A percentile compares a stretch with the other conserved stretches of the same genome.
phyloP scores from a whole-genome alignment of 1,139 yeast genomes.

The Meyerozyma sp. region DNA sequence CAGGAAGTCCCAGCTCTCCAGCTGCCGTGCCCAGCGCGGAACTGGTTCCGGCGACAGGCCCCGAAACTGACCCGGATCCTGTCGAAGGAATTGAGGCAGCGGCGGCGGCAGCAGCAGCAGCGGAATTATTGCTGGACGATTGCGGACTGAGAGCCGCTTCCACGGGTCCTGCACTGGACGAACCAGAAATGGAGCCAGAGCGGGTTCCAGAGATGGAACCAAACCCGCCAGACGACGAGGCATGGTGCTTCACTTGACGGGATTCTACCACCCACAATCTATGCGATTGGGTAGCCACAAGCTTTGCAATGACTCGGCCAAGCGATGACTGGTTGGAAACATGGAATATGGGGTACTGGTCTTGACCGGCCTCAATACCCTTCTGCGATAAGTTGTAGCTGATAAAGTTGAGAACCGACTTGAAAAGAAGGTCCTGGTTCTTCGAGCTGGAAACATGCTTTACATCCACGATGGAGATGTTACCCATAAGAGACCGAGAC shows the following conservation, averaged over 20 bases:
- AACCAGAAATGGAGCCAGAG: background rate
- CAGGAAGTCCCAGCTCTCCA: slow-evolving; percentile 39
- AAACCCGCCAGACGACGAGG: slow-evolving; percentile 3
- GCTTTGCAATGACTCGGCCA: slow-evolving; percentile 86
- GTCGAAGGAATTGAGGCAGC: background rate
- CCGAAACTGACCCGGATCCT: background rate
- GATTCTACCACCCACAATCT: slow-evolving; percentile 89
- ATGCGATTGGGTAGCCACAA: slow-evolving; percentile 92
- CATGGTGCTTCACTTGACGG: slow-evolving; percentile 10
- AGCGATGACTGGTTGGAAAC: slow-evolving; percentile 74
- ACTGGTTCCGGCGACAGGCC: background rate
- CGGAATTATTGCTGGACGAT: background rate
- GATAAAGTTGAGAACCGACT: slow-evolving; percentile 81
- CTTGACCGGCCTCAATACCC: slow-evolving; percentile 92
- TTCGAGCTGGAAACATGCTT: slow-evolving; percentile 80
- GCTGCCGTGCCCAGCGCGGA: slow-evolving; percentile 4
- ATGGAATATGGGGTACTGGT: slow-evolving; percentile 94
- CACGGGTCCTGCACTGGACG: background rate
- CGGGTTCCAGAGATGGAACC: background rate
- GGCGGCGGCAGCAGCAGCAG: background rate
- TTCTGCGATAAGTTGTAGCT: slow-evolving; percentile 81
- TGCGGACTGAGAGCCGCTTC: background rate
- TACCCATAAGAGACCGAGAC: slow-evolving; percentile 71
- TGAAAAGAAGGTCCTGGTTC: slow-evolving; percentile 73
- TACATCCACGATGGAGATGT: slow-evolving; percentile 91